A percentile compares a stretch with the other conserved stretches of the same genome.
These are phyloP conservation scores for Pleurotus giganteus DNA, from an alignment of 768 basidiomycete genomes.

Conservation along the genomic window DNA sequence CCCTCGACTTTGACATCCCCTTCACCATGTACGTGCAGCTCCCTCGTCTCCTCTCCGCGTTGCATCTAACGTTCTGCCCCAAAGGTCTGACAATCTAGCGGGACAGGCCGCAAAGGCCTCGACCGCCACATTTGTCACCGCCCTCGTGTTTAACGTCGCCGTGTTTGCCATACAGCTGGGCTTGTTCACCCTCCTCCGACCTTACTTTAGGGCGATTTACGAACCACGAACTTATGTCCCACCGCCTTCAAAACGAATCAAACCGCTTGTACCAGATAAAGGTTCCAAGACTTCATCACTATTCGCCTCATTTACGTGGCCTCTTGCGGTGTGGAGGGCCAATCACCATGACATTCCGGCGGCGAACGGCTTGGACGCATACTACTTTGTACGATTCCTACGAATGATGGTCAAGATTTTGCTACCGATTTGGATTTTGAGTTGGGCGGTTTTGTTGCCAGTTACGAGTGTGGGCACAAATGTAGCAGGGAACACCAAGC, in stretches of 20 bases:
- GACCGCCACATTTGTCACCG: constrained; percentile 77
- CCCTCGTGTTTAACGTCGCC: constrained; percentile 77
- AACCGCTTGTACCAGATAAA: constrained; percentile 39
- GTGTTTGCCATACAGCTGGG: constrained; percentile 71
- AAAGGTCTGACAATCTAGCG: constrained; percentile 32
- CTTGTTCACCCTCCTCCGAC: constrained; percentile 79
- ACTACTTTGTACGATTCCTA: constrained; percentile 89
- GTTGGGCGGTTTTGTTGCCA: constrained; percentile 86
- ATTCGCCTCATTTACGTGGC: constrained; percentile 58
- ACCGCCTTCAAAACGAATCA: constrained; percentile 50
- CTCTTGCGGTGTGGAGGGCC: constrained; percentile 55
- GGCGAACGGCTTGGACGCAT: constrained; percentile 86
- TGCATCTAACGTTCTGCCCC: neutral
- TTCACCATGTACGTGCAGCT: constrained; percentile 12
- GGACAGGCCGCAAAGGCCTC: constrained; percentile 55
- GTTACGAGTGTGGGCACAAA: constrained; percentile 56
- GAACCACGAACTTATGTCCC: constrained; percentile 78
- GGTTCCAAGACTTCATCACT: neutral
- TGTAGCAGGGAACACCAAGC: constrained; percentile 43
- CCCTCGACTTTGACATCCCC: constrained; percentile 1
- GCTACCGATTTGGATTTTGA: constrained; percentile 88
- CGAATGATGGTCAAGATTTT: constrained; percentile 82
- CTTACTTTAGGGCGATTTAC: constrained; percentile 86
- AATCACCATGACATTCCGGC: constrained; percentile 61
- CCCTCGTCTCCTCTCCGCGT: neutral